Evolutionary conservation across 2,329 filamentous ascomycete genomes (phyloP).

Genomic region (Colletotrichum sp.): DNA sequence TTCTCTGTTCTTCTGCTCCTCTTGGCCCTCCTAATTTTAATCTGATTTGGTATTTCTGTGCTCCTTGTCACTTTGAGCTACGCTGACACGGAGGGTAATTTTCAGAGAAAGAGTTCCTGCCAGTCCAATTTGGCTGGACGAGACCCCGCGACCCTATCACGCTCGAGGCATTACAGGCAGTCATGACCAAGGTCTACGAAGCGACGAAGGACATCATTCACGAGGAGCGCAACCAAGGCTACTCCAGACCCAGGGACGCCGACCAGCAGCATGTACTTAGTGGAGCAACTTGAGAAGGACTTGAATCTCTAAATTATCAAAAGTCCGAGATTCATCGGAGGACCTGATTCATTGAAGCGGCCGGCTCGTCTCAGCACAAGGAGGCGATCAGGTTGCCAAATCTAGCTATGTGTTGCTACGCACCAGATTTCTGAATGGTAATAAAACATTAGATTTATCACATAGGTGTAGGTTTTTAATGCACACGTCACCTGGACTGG

Average conservation of each 20-base stretch:
- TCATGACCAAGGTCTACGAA: not conserved
- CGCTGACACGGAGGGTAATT: not conserved
- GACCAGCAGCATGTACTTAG: not conserved
- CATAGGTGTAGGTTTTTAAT: not conserved
- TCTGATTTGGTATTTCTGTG: not conserved
- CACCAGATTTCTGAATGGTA: not conserved
- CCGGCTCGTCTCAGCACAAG: not conserved
- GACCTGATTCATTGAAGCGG: not conserved
- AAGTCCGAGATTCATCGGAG: not conserved
- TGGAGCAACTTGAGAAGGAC: not conserved
- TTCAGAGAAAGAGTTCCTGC: not conserved
- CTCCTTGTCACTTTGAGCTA: not conserved
- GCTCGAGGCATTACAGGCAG: not conserved
- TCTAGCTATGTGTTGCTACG: not conserved
- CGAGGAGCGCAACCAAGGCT: not conserved
- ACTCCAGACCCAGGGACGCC: not conserved
- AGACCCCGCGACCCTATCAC: not conserved
- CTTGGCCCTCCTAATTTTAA: not conserved
- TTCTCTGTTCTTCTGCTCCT: not conserved
- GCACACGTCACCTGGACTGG: rapidly evolving
- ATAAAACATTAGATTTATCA: not conserved
- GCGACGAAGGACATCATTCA: not conserved
- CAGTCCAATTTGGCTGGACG: not conserved
- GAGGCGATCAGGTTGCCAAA: not conserved
- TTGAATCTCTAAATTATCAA: not conserved